A percentile compares a stretch with the other conserved stretches of the same genome.
Conservation (phyloP, 1,139 yeast species). For the Eremothecium cymbalariae region DNA sequence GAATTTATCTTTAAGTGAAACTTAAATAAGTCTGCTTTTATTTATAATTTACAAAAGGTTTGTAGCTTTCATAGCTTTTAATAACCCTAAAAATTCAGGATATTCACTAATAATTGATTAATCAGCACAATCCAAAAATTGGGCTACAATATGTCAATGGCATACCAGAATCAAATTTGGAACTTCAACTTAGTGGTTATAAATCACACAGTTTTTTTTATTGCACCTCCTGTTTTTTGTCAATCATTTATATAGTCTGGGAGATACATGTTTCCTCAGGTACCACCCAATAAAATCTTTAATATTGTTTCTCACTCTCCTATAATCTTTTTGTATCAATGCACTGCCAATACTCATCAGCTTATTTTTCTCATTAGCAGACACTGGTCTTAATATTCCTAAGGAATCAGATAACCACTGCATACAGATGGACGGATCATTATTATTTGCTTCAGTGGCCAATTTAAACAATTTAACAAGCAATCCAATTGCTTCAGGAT, state of each 20-base stretch:
- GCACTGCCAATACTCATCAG: conserved; percentile 51
- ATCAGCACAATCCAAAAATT: background rate
- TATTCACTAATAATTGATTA: background rate
- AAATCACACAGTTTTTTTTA: too few relatives aligned
- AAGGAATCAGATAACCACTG: conserved; percentile 57
- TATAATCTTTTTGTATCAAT: conserved; percentile 58
- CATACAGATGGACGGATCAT: conserved; percentile 31
- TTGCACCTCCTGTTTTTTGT: background rate
- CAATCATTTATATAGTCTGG: conserved; percentile 34
- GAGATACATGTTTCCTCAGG: conserved; percentile 62
- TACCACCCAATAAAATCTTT: conserved; percentile 79
- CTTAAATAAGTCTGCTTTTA: too few relatives aligned
- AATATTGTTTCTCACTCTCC: conserved; percentile 62
- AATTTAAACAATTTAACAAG: conserved; percentile 58
- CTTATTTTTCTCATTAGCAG: conserved; percentile 60
- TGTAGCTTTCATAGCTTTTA: too few relatives aligned
- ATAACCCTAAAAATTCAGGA: too few relatives aligned
- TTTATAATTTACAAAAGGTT: too few relatives aligned
- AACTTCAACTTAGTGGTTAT: background rate
- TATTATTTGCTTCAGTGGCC: conserved; percentile 31
- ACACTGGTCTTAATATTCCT: conserved; percentile 44
- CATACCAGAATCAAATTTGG: background rate
- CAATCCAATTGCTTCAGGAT: conserved; percentile 69
- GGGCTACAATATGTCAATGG: background rate
- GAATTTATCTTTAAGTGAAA: too few relatives aligned